Evolutionary conservation across 2,329 filamentous ascomycete species (phyloP).

Genomic region (Ciborinia camelliae): DNA sequence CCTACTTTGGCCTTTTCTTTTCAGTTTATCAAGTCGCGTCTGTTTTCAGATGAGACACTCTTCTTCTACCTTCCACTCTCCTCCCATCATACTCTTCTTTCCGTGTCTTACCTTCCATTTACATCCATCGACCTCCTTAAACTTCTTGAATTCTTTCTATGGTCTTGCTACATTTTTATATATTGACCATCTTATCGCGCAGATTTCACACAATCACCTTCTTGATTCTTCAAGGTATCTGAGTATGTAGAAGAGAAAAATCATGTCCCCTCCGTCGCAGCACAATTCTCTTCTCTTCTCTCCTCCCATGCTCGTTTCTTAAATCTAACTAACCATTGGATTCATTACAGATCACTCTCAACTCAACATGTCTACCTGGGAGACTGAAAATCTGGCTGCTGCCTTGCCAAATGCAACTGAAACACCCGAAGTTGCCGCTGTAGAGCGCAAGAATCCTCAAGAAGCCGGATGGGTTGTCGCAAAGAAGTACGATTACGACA

Average conservation of each 20-base stretch:
- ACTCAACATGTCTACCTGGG: constrained; percentile 29
- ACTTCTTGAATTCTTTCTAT: background rate
- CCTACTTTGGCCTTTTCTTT: background rate
- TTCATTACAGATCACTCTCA: background rate
- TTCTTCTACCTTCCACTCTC: background rate
- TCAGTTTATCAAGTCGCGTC: background rate
- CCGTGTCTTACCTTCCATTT: background rate
- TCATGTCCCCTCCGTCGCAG: background rate
- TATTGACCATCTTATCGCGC: background rate
- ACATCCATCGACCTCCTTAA: too few species aligned
- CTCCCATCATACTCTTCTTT: background rate
- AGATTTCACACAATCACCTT: background rate
- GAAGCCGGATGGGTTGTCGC: constrained; percentile 35
- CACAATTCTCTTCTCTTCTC: background rate
- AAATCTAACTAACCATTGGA: background rate
- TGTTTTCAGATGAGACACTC: background rate
- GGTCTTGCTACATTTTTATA: background rate
- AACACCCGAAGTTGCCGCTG: constrained; percentile 16
- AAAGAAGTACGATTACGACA: constrained; percentile 35
- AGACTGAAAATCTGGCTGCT: constrained; percentile 34
- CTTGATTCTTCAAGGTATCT: background rate
- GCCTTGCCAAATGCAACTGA: constrained; percentile 34
- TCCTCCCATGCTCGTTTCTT: background rate
- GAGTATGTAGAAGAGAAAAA: background rate
- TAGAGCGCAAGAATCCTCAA: constrained; percentile 29